Conservation (phyloP, 75 land plant genomes). For the Cupressus sempervirens region DNA sequence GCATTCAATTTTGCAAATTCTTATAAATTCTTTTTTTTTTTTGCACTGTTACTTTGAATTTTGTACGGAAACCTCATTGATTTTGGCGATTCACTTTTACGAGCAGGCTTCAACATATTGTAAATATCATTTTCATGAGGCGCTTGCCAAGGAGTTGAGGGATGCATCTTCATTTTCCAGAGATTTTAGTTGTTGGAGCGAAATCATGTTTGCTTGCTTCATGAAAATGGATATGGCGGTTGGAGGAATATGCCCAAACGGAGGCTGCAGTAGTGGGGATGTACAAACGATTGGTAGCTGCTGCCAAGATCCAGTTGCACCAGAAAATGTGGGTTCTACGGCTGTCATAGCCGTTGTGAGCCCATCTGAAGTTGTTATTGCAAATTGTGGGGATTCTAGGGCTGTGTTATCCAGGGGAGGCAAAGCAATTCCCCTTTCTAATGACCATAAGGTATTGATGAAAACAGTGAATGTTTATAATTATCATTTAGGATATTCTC, state of each 20-base stretch:
- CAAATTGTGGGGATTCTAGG: conserved; percentile 59
- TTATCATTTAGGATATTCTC: background rate
- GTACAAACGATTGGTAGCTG: background rate
- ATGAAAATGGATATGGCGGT: conserved; percentile 22
- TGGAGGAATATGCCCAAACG: conserved; percentile 43
- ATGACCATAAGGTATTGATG: conserved; percentile 39
- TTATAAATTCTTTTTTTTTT: too few relatives aligned
- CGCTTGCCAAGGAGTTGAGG: conserved; percentile 33
- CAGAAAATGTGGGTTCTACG: conserved; percentile 53
- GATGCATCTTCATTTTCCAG: conserved; percentile 7
- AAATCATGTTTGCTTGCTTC: conserved; percentile 42
- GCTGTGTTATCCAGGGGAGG: conserved; percentile 52
- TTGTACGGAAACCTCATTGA: background rate
- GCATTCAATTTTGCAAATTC: too few relatives aligned
- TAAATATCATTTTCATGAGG: conserved; percentile 30
- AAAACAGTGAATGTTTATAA: background rate
- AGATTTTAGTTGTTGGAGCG: conserved; percentile 29
- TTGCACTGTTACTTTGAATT: background rate
- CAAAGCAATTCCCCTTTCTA: conserved; percentile 41
- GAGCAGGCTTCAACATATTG: conserved; percentile 34
- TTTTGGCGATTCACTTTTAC: background rate
- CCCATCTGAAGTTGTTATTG: conserved; percentile 35
- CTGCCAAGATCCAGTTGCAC: conserved; percentile 23
- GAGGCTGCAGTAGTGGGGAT: conserved; percentile 11
- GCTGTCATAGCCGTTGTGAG: conserved; percentile 46